Evolutionary conservation across 2,329 filamentous ascomycete genomes (phyloP), one percentile per base, ranked within the genome.

Genomic region (Boeremia exigua): DNA sequence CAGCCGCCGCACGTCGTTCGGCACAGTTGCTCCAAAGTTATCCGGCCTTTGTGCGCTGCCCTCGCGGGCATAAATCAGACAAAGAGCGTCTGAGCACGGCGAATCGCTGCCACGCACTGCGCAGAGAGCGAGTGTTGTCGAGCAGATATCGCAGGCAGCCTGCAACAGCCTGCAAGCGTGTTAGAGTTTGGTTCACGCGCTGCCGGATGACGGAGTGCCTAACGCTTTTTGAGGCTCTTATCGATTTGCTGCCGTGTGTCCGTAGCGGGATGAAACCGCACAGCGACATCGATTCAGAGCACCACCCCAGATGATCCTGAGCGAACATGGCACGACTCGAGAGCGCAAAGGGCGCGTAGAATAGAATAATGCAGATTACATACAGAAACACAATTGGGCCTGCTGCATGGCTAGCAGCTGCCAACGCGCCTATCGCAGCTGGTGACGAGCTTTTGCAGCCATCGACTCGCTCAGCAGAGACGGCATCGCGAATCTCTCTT

Each of bases 311-410:
- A 46, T 32, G 30, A 36, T 36, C 30, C 47, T 45, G 47, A 33
- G 44, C 33, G 52, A 55, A 46, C 32, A 38, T 29, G 46, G 42
- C 59, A 60, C 50, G 61, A 65, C 53, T 63, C 62, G 59, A 50
- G 57, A 48, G 60, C 56, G 54, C 60, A 38, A 54, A 52, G 51
- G 62, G 57, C 55, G 51, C 50, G 54, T 58, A 56, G 56, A 43
- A 47, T 36, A 44, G 56, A 49, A 54, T 55, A 48, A 53, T 54
- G 43, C 34, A 58, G 59, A 56, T 56, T 51, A 51, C 55, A 62
- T 60, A 56, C 45, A 43, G 60, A 61, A 58, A 58, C 48, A 50
- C 59, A 56, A 61, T 63, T 61, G 65, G 63, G 57, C 54, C 53
- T 34, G 14, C 33, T 53, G 54, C 54, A 40, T 54, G 42, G 52